Evolutionary conservation across 257 asterid genomes (phyloP).

Genomic region (Cinchona pubescens): DNA sequence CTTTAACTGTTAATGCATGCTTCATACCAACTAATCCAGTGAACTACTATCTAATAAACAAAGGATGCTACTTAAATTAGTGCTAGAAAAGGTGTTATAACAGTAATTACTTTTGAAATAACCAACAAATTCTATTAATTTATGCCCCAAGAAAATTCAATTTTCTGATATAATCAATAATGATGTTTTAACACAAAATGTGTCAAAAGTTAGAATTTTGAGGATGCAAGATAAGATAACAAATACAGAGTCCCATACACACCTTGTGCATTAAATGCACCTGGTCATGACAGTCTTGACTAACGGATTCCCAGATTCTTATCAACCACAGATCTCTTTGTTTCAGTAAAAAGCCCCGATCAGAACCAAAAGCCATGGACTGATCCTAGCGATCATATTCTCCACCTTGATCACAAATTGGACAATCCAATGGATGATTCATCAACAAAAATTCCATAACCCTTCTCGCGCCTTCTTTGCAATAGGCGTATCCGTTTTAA

Average conservation of each 20-base stretch:
- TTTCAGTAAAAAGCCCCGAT: conserved; percentile 91
- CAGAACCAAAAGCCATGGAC: conserved; percentile 98
- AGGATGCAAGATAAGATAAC: too few species aligned
- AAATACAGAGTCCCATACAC: conserved; percentile 2
- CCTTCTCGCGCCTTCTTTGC: conserved; percentile 98
- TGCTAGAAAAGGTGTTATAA: too few species aligned
- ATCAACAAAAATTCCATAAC: conserved; percentile 95
- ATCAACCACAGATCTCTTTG: conserved; percentile 92
- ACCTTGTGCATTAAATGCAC: conserved; percentile 94
- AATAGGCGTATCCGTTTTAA: conserved; percentile 86
- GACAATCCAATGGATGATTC: conserved; percentile 98
- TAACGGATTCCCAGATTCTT: conserved; percentile 93
- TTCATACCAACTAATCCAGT: too few species aligned
- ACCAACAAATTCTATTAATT: too few species aligned
- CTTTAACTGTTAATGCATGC: too few species aligned
- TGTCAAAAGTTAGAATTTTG: too few species aligned
- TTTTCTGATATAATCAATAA: too few species aligned
- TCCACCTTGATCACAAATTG: conserved; percentile 99
- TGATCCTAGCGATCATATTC: conserved; percentile 98
- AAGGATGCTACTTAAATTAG: too few species aligned
- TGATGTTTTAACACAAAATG: too few species aligned
- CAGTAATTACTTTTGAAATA: too few species aligned
- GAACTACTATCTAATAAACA: too few species aligned
- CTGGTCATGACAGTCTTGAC: conserved; percentile 98
- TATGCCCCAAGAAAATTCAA: too few species aligned